Evolutionary conservation across 73 alveolate genomes (phyloP), one percentile per base, ranked within the genome.

Genomic region (Symbiodinium natans): DNA sequence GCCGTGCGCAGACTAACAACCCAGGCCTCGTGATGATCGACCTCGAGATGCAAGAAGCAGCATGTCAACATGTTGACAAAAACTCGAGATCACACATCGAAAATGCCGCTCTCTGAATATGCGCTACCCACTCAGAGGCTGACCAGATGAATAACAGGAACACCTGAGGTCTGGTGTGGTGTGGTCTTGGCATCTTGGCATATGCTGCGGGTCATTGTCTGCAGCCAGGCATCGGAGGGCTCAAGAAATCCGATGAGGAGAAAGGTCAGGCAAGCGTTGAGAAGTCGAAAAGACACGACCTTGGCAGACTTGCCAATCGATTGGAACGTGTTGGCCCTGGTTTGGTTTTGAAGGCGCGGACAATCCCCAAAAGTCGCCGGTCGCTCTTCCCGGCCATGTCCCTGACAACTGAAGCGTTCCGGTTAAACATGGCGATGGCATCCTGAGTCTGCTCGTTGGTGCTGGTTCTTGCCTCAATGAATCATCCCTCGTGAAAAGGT

Each of bases 11-110:
- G n/a, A n/a, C n/a, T n/a, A n/a, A n/a, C n/a, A n/a, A n/a, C n/a
- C n/a, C n/a, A n/a, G 3, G 84, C 94, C 94, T 87, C 38, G 94
- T 87, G 85, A 87, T 40, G 83, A 87, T 59, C 83, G 83, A 87
- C 94, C 94, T 87, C 59, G 27, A 21, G 38, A 33, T 1, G 56
- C 33, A 19, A 36, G 36, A 13, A 41, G 63, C 63, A 29, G 46
- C 93, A 46, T 15, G 46, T 9, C 25, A 75, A 71, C 7, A 71
- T 7, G 9, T 23, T 6, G 33, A 11, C 17, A 71, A 31, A 6
- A 71, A 13, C 40, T 8, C 43, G 8, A 33, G 11, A 38, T 33
- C 4, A 11, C 42, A 74, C 27, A 8, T 74, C 3, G 86, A 74
- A 38, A 68, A 15, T 68, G 83, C 11, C 29, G 83, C 17, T 68